Conservation (phyloP, 2,329 filamentous ascomycete genomes). For the Pestalotiopsis sp. region DNA sequence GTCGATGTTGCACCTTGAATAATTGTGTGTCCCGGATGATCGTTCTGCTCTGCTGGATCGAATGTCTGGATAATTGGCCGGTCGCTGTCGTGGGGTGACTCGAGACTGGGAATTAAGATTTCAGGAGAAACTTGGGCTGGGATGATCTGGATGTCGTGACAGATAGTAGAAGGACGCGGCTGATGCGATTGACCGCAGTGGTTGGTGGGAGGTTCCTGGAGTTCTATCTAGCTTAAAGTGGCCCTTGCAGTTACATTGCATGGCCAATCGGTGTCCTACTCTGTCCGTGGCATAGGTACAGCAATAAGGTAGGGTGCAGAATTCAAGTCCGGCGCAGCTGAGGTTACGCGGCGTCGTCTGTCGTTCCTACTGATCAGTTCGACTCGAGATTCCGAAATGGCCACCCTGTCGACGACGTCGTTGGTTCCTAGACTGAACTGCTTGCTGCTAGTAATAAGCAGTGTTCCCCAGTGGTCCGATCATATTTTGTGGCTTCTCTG, state of each 20-base stretch:
- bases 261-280: neutral
- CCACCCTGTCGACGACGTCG: neutral
- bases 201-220: neutral
- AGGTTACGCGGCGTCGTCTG: neutral
- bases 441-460: neutral
- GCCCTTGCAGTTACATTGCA: constrained; percentile 11
- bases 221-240: neutral
- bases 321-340: neutral
- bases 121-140: neutral
- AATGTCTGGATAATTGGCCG: neutral
- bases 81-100: neutral
- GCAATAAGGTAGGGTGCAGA: neutral
- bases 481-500: neutral
- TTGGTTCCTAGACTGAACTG: neutral
- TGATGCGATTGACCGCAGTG: neutral
- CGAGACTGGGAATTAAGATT: neutral
- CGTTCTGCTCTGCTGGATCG: neutral
- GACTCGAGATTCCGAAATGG: neutral
- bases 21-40: neutral
- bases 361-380: neutral
- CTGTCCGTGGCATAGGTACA: neutral
- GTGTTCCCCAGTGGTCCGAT: neutral
- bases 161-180: neutral
- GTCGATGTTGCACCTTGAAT: neutral
- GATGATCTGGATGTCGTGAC: neutral